Conservation (phyloP, 1,139 yeast species). For the Hemisphaericaspora subhashii region DNA sequence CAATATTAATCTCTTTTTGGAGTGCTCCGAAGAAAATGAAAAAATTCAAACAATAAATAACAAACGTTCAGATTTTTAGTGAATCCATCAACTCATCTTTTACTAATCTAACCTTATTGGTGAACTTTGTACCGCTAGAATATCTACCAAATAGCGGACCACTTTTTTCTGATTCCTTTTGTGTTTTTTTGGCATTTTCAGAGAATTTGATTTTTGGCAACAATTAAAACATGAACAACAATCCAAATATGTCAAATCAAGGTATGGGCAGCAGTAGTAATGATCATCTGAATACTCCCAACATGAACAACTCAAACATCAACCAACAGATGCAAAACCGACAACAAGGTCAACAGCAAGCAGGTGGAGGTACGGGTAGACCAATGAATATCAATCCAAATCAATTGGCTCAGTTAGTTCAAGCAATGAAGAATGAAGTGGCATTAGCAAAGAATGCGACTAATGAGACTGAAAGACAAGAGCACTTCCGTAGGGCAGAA, state of each 20-base stretch:
- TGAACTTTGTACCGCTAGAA: too few relatives aligned
- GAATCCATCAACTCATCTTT: too few relatives aligned
- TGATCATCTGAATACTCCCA: constrained; percentile 10
- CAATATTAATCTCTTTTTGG: too few relatives aligned
- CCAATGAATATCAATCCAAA: constrained; percentile 45
- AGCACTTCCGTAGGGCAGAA: constrained; percentile 67
- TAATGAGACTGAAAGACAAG: constrained; percentile 66
- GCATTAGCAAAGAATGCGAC: constrained; percentile 57
- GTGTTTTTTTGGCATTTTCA: too few relatives aligned
- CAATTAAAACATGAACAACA: constrained; percentile 5
- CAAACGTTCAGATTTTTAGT: too few relatives aligned
- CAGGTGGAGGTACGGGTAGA: constrained; percentile 11
- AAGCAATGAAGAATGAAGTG: constrained; percentile 58
- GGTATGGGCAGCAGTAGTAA: constrained; percentile 2
- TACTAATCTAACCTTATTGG: too few relatives aligned
- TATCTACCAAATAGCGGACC: too few relatives aligned
- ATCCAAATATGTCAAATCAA: constrained; percentile 4
- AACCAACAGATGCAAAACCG: constrained; percentile 8
- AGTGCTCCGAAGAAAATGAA: too few relatives aligned
- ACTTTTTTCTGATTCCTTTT: too few relatives aligned
- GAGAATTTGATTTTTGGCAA: too few relatives aligned
- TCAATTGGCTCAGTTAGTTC: constrained; percentile 63
- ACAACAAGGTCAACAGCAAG: constrained; percentile 8
- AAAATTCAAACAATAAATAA: too few relatives aligned
- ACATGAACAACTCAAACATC: constrained; percentile 3